phyloP scores from a whole-genome alignment of 495 filamentous ascomycete genomes.

The Neurospora sp. region DNA sequence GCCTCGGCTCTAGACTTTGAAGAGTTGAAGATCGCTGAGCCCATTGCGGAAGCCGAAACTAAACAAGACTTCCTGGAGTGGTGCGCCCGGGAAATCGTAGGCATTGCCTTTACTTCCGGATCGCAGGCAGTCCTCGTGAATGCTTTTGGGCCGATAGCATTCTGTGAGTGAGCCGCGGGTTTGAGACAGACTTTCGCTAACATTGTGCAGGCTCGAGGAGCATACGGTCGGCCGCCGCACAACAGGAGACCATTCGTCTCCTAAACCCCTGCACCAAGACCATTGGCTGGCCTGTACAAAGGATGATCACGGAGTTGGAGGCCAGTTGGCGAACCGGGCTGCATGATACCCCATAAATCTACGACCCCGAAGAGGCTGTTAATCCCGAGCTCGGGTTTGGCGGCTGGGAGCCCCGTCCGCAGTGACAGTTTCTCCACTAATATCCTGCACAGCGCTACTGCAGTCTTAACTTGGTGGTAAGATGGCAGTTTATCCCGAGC shows the following conservation, averaged over 20 bases:
- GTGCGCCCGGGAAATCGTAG: slow-evolving; percentile 21
- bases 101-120: slow-evolving; percentile 26
- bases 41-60: too few relatives aligned
- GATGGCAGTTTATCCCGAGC: not conserved
- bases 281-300: slow-evolving; percentile 19
- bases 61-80: slow-evolving; percentile 14
- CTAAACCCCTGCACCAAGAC: slow-evolving; percentile 7
- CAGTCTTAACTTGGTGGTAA: not conserved
- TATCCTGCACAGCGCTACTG: not conserved
- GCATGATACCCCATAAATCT: not conserved
- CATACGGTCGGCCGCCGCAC: slow-evolving; percentile 13
- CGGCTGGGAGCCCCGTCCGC: not conserved
- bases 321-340: not conserved
- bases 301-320: not conserved
- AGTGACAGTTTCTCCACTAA: not conserved
- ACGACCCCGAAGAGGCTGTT: not conserved
- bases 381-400: not conserved
- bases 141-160: slow-evolving; percentile 29
- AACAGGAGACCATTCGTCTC: slow-evolving; percentile 9
- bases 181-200: not conserved
- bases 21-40: too few relatives aligned
- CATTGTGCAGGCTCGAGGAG: slow-evolving; percentile 7
- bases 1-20: too few relatives aligned
- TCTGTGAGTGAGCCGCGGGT: slow-evolving; percentile 18
- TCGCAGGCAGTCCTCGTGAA: slow-evolving; percentile 27